These are phyloP conservation scores for Ophiosphaerella narmari DNA, from an alignment of 2,329 filamentous ascomycete species.

Conservation along the genomic window DNA sequence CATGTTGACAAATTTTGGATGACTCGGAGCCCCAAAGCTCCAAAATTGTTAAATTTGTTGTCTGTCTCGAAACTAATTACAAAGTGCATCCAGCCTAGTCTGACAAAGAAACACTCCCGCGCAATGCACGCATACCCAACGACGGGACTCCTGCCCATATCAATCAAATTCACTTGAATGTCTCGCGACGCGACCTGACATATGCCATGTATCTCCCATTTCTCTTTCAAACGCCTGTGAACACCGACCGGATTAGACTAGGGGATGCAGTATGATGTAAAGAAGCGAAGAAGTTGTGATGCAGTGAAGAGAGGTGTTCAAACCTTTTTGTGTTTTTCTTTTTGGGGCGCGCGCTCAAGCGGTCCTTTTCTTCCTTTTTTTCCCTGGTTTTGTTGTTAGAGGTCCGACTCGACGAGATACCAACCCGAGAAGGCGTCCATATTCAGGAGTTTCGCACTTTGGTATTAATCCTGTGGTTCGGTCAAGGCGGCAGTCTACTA, in stretches of 20 bases:
- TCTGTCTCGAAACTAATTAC: constrained; percentile 24
- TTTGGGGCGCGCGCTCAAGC: constrained; percentile 3
- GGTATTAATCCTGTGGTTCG: neutral
- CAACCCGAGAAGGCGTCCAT: constrained; percentile 15
- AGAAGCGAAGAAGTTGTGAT: constrained; percentile 4
- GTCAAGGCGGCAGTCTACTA: constrained; percentile 14
- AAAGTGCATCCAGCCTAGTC: constrained; percentile 1
- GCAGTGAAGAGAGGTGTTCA: neutral
- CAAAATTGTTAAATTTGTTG: constrained; percentile 28
- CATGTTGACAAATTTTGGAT: neutral
- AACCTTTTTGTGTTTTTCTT: constrained; percentile 14
- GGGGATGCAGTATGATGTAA: constrained; percentile 2
- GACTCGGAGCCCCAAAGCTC: constrained; percentile 21
- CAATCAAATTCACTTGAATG: neutral
- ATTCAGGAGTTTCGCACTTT: constrained; percentile 4
- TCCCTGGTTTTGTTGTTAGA: constrained; percentile 31
- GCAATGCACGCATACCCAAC: neutral
- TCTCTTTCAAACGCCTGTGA: constrained; percentile 10
- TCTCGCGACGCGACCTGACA: neutral
- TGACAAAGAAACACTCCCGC: neutral
- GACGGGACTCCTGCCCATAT: too few relatives aligned
- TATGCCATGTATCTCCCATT: constrained; percentile 12
- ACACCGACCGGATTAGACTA: constrained; percentile 7
- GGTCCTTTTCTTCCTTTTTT: constrained; percentile 33
- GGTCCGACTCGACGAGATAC: constrained; percentile 16